Evolutionary conservation across 2,329 filamentous ascomycete species (phyloP), one percentile per base, ranked within the genome.

Genomic region (Colletotrichum sp.): DNA sequence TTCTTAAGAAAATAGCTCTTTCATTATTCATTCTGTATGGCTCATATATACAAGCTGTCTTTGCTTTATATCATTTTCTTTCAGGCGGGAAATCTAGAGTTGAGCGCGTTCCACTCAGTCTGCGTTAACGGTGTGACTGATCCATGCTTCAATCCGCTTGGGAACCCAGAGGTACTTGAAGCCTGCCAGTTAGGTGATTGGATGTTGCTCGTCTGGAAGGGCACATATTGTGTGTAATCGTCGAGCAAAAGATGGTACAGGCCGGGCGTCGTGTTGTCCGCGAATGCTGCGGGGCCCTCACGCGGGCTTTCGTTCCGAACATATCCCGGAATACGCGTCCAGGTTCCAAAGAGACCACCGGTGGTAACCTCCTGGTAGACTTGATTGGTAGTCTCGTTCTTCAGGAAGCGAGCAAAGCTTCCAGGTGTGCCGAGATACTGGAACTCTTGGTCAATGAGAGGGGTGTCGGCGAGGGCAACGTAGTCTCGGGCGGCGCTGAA

Each of bases 371-470:
- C 88, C 55, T 87, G 85, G 74, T 87, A 90, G 5, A 90, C 85
- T n/a, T 86, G 85, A 48, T 86, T 85, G 3, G 83, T 84, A 0
- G 86, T 85, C 79, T 90, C 88, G 78, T 90, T 88, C 80, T 90
- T 90, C 67, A 89, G 79, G 80, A 90, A 90, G 7, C 88, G 85
- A 0, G 84, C 85, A 60, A 86, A 90, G 12, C 81, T 77, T 3
- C 81, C 85, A 6, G 82, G 80, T 8, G 81, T 80, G 48, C 86
- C 87, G 0, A 90, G 81, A 24, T 85, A 81, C 34, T 87, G 83
- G 79, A 90, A 86, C 69, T 88, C 86, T 34, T 89, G 85, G 75
- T 90, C 88, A 74, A 90, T 90, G 48, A 90, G 80, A 3, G 86
- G 84, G 5, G 84, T 88, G 18, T 82, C 82, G 3, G 82, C 75